phyloP scores from a whole-genome alignment of 306 rosid species.

The Vachellia collinsii region DNA sequence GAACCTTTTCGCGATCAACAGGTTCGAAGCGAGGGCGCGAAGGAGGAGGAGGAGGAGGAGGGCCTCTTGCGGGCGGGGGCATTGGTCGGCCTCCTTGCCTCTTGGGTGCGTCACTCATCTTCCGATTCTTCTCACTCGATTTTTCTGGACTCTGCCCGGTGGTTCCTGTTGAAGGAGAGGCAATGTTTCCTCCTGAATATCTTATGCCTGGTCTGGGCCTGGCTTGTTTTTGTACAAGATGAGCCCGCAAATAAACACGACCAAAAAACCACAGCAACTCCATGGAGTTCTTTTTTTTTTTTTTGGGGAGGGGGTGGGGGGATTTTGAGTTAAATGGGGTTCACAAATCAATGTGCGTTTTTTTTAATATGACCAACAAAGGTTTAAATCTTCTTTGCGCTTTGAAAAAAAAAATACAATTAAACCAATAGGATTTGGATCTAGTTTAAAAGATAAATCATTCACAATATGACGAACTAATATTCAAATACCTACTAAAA shows the following conservation, averaged over 20 bases:
- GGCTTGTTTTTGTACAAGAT: rapidly evolving
- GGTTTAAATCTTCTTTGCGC: no score
- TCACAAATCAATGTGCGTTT: no score
- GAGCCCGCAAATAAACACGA: background rate
- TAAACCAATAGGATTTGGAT: no score
- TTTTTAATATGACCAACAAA: no score
- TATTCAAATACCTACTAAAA: no score
- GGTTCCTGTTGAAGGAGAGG: background rate
- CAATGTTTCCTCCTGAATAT: background rate
- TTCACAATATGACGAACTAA: no score
- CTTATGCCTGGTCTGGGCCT: background rate
- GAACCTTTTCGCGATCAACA: slow-evolving; percentile 67
- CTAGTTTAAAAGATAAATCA: no score
- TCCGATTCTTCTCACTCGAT: background rate
- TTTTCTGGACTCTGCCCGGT: background rate
- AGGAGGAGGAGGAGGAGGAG: slow-evolving; percentile 34
- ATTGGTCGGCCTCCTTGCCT: slow-evolving; percentile 51
- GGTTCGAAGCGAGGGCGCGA: slow-evolving; percentile 60
- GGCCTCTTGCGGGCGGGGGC: slow-evolving; percentile 47
- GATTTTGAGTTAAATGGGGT: no score
- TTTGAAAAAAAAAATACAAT: no score
- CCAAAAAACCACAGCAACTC: no score
- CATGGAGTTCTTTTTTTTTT: no score
- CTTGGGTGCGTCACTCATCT: slow-evolving; percentile 55
- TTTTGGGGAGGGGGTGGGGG: no score